Evolutionary conservation across 2,329 filamentous ascomycete species (phyloP).

Genomic region (Nectriaceae sp.): DNA sequence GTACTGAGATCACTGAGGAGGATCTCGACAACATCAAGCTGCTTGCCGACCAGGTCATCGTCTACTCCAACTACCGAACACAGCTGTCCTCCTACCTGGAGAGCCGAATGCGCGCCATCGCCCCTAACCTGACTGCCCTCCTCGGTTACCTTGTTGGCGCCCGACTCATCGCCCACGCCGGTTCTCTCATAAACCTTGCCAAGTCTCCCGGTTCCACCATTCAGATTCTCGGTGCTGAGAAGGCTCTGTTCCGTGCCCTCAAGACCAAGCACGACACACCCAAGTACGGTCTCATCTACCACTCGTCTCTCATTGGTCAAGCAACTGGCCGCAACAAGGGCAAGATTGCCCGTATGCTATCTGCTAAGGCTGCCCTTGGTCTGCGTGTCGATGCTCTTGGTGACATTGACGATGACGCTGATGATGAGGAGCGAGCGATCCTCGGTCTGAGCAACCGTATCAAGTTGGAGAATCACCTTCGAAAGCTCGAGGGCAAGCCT

Average conservation of each 20-base stretch:
- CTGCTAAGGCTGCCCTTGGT: conserved; percentile 90
- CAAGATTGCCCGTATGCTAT: conserved; percentile 96
- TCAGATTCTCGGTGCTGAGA: conserved; percentile 97
- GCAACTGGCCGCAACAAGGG: conserved; percentile 98
- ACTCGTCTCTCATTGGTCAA: conserved; percentile 92
- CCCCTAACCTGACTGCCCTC: conserved; percentile 90
- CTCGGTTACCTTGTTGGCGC: conserved; percentile 94
- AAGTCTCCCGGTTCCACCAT: conserved; percentile 95
- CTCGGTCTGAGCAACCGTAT: conserved; percentile 73
- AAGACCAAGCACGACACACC: conserved; percentile 99
- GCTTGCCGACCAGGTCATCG: conserved; percentile 89
- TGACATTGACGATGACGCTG: conserved; percentile 62
- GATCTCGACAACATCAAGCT: conserved; percentile 92
- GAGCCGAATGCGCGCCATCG: conserved; percentile 93
- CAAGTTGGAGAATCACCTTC: conserved; percentile 75
- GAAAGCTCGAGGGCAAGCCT: conserved; percentile 87
- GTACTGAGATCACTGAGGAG: conserved; percentile 91
- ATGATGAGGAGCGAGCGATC: conserved; percentile 86
- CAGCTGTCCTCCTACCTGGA: conserved; percentile 88
- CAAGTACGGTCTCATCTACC: conserved; percentile 95
- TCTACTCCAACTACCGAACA: conserved; percentile 85
- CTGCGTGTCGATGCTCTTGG: conserved; percentile 82
- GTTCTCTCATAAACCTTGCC: conserved; percentile 90
- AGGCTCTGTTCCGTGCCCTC: conserved; percentile 94
- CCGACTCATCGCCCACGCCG: conserved; percentile 90